Percentiles rank a stretch among this genome's conserved stretches.
These are phyloP conservation scores for Diospyros kaki DNA, from an alignment of 148 eudicot species.

Conservation along the genomic window DNA sequence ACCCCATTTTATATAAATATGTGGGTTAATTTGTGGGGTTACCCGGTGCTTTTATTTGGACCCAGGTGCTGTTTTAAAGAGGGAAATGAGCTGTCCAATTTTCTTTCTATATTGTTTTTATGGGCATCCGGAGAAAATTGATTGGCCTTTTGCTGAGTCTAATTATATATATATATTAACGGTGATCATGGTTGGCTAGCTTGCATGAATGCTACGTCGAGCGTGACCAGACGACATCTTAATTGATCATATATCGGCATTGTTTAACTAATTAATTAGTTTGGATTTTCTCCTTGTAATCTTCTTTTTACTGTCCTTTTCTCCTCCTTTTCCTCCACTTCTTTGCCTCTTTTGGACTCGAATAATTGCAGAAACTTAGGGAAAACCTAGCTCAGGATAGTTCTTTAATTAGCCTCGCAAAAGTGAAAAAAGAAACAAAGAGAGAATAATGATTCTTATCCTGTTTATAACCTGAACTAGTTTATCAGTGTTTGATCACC, in stretches of 20 bases:
- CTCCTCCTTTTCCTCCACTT: conserved; percentile 2
- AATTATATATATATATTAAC: neutral
- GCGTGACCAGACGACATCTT: conserved; percentile 21
- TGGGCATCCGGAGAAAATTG: conserved; percentile 9
- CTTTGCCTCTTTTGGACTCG: conserved; percentile 3
- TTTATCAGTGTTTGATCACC: too few relatives aligned
- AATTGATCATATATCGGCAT: neutral
- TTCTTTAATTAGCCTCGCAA: too few relatives aligned
- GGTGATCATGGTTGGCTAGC: conserved; percentile 32
- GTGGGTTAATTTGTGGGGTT: neutral
- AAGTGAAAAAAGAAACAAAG: too few relatives aligned
- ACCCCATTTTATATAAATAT: neutral
- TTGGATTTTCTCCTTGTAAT: conserved; percentile 22
- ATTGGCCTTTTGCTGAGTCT: neutral
- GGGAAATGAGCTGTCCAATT: conserved; percentile 18
- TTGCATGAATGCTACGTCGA: conserved; percentile 36
- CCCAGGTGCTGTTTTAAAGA: conserved; percentile 9
- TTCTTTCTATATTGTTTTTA: neutral
- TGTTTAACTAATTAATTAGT: conserved; percentile 2
- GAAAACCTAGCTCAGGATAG: conserved; percentile 11
- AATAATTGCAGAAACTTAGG: neutral
- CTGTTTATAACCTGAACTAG: too few relatives aligned
- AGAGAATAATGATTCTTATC: too few relatives aligned
- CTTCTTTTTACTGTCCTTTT: conserved; percentile 14
- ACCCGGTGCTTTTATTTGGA: conserved; percentile 7